phyloP scores from a whole-genome alignment of 169 alveolate species.

The Eimeria maxima region DNA sequence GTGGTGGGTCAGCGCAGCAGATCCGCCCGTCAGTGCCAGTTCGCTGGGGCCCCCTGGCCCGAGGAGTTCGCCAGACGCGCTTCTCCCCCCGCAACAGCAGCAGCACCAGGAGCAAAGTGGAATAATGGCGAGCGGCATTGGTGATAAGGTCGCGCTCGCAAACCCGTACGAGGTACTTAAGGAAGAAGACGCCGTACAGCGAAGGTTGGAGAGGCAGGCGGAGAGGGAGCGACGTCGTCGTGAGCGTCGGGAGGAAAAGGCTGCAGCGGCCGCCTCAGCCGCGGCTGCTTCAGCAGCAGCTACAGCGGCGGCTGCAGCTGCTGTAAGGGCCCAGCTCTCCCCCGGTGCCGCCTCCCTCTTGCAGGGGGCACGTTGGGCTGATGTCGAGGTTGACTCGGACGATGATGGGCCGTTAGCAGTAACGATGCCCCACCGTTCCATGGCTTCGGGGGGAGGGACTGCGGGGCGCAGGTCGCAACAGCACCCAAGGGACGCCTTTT shows the following conservation, averaged over 20 bases:
- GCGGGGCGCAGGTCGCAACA: constrained; percentile 45
- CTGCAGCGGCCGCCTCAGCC: constrained; percentile 58
- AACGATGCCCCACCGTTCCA: neutral
- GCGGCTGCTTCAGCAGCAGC: constrained; percentile 69
- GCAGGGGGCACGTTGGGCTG: constrained; percentile 76
- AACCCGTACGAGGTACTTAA: constrained; percentile 71
- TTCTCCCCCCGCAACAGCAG: neutral
- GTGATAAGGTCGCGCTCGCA: constrained; percentile 69
- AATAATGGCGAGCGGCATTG: constrained; percentile 76
- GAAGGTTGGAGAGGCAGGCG: constrained; percentile 56
- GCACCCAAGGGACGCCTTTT: constrained; percentile 73
- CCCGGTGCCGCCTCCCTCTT: constrained; percentile 64
- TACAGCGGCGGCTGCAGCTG: constrained; percentile 65
- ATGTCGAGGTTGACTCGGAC: constrained; percentile 62
- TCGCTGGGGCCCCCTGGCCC: neutral
- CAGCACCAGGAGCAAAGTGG: neutral
- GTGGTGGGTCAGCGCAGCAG: neutral
- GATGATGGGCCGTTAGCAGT: constrained; percentile 32
- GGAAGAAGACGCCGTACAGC: constrained; percentile 75
- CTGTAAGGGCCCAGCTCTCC: constrained; percentile 53
- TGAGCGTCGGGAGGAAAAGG: constrained; percentile 51
- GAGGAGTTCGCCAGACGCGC: neutral
- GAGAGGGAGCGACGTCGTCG: constrained; percentile 56
- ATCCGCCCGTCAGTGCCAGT: neutral
- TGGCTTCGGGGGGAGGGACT: constrained; percentile 1